Evolutionary conservation across 352 stramenopile genomes (phyloP).

Genomic region (Elongisporangium anandrum): DNA sequence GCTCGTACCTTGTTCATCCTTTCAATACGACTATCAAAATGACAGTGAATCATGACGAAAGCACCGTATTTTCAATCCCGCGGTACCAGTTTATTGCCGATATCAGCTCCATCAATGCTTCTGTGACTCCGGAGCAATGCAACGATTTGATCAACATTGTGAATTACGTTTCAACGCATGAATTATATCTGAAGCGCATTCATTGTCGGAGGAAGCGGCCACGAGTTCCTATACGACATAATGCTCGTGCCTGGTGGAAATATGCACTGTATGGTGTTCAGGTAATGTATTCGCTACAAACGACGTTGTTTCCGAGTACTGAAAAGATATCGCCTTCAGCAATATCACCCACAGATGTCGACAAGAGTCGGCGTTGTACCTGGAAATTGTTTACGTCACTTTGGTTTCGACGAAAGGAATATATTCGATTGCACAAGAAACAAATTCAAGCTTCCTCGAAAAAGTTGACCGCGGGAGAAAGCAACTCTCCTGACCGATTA

Average conservation of each 20-base stretch:
- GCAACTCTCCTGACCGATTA: slow-evolving; percentile 35
- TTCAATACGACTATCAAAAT: slow-evolving; percentile 76
- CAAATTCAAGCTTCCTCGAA: slow-evolving; percentile 53
- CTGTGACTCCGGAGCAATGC: slow-evolving; percentile 65
- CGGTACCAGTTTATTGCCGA: slow-evolving; percentile 64
- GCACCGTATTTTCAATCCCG: slow-evolving; percentile 61
- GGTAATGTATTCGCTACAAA: slow-evolving; percentile 42
- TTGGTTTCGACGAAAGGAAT: slow-evolving; percentile 62
- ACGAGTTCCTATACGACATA: slow-evolving; percentile 33
- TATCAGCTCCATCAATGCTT: slow-evolving; percentile 61
- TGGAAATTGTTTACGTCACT: slow-evolving; percentile 63
- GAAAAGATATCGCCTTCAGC: slow-evolving; percentile 2
- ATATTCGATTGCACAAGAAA: slow-evolving; percentile 74
- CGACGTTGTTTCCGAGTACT: neutral
- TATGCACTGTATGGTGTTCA: slow-evolving; percentile 72
- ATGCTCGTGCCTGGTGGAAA: slow-evolving; percentile 68
- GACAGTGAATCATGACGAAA: slow-evolving; percentile 74
- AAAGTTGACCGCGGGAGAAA: slow-evolving; percentile 52
- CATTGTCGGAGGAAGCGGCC: slow-evolving; percentile 69
- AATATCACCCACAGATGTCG: slow-evolving; percentile 6
- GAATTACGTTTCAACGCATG: slow-evolving; percentile 76
- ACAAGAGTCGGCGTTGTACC: slow-evolving; percentile 19
- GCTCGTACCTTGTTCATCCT: slow-evolving; percentile 64
- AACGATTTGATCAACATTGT: slow-evolving; percentile 74
- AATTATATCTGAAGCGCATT: slow-evolving; percentile 80